Evolutionary conservation across 768 basidiomycete species (phyloP).

Genomic region (Mycena filopes): DNA sequence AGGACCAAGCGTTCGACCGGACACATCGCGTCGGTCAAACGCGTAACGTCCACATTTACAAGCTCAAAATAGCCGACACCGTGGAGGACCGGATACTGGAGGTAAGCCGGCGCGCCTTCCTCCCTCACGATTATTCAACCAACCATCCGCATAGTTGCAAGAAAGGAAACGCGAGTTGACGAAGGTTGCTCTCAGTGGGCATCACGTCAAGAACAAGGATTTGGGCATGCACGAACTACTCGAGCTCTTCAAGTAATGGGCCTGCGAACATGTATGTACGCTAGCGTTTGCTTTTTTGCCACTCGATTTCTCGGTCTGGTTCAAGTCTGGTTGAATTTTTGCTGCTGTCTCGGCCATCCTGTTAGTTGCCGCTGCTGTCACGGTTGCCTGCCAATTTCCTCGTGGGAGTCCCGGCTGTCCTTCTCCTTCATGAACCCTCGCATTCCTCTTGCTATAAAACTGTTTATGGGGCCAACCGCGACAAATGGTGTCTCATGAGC

Average conservation of each 20-base stretch:
- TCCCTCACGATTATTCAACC: neutral
- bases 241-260: conserved; percentile 69
- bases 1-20: conserved; percentile 93
- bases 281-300: neutral
- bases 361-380: too few species aligned
- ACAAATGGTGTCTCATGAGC: too few species aligned
- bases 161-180: conserved; percentile 90
- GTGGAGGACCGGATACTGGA: conserved; percentile 89
- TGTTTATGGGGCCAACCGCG: too few species aligned
- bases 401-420: too few species aligned
- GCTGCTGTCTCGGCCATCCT: too few species aligned
- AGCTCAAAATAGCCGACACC: conserved; percentile 86
- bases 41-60: conserved; percentile 87
- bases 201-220: conserved; percentile 84
- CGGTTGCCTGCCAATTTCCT: too few species aligned
- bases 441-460: too few species aligned
- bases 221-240: conserved; percentile 89
- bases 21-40: conserved; percentile 92
- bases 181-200: conserved; percentile 84
- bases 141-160: conserved; percentile 66
- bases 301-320: too few species aligned
- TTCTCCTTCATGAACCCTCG: too few species aligned
- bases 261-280: neutral
- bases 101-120: conserved; percentile 46
- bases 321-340: too few species aligned